Base-by-base conservation (phyloP, 495 filamentous ascomycete genomes). In the Bathelium albidoporum region DNA sequence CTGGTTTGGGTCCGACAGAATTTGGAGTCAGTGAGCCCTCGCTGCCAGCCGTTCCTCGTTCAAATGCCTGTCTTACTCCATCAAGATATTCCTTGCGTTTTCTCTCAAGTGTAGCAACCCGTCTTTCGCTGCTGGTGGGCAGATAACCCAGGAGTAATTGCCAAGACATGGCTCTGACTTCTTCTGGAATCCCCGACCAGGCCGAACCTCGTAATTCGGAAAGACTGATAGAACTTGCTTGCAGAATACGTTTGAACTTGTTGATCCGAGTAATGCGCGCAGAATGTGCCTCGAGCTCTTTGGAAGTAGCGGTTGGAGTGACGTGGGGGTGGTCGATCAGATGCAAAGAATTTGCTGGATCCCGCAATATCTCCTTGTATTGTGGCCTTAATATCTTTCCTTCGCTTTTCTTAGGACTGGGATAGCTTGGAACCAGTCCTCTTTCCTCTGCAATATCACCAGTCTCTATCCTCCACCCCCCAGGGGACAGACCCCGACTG, bases 81-180 rank as follows among this genome's bases (percentile, higher is more conserved):
- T 97, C 95, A 1, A 97, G 79, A 72, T 97, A 98, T 73, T 97
- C 95, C 72, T 95, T 96, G 63, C 94, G 83, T 77, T 98, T 98
- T 60, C 94, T 80, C 70, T 98, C 95, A 7, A 98, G 82, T 0
- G 92, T 94, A 11, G 88, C 83, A 44, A 98, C 90, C 12, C 94
- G 83, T 64, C 94, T 81, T 72, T 98, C 94, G 65, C 89, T 92
- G 70, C 90, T 96, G 24, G 94, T 93, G 9, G 95, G 94, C 2
- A 97, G 83, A 73, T 98, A 98, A 44, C 94, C 93, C 43, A 98
- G 85, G 1, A 98, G 79, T 60, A 98, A 78, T 74, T 98, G 93
- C 94, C 94, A 98, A 14, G 94, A 91, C 90, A 98, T 97, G 31
- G 94, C 90, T 32, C 94, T 88, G 32, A 97, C 89, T 78, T 98